phyloP scores from a whole-genome alignment of 2,329 filamentous ascomycete genomes.

The Cladosporium sp. region DNA sequence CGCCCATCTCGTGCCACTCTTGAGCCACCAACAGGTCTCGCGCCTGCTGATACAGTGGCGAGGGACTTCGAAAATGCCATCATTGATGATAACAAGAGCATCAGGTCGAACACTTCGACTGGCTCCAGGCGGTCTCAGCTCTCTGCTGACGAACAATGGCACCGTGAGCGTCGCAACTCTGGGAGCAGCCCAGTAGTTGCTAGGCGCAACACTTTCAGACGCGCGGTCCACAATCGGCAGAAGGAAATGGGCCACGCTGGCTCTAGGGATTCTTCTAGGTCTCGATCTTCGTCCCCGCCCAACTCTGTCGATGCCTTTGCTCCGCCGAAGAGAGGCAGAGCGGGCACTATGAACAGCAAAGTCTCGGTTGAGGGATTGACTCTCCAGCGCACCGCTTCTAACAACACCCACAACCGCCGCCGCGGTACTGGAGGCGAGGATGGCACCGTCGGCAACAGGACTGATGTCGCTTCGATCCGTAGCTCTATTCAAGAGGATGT shows the following conservation, averaged over 20 bases:
- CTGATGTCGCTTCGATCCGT: slow-evolving; percentile 63
- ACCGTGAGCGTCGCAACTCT: slow-evolving; percentile 30
- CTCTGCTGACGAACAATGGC: slow-evolving; percentile 35
- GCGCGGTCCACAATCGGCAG: slow-evolving; percentile 33
- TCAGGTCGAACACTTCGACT: slow-evolving; percentile 48
- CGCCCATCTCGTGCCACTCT: slow-evolving; percentile 49
- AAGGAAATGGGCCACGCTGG: slow-evolving; percentile 22
- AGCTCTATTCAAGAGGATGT: slow-evolving; percentile 83
- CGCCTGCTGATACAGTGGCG: slow-evolving; percentile 46
- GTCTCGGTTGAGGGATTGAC: slow-evolving; percentile 58
- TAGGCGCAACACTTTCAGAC: slow-evolving; percentile 47
- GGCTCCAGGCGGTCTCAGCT: slow-evolving; percentile 30
- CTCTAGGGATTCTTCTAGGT: slow-evolving; percentile 44
- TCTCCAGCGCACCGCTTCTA: slow-evolving; percentile 70
- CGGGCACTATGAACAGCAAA: slow-evolving; percentile 64
- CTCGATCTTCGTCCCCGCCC: slow-evolving; percentile 78
- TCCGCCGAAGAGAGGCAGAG: slow-evolving; percentile 79
- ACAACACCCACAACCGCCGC: slow-evolving; percentile 60
- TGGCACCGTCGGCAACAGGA: slow-evolving; percentile 57
- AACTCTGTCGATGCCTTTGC: slow-evolving; percentile 98
- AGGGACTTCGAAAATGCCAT: slow-evolving; percentile 88
- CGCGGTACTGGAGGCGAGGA: slow-evolving; percentile 61
- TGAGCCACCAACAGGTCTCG: slow-evolving; percentile 43
- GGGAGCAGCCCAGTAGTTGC: slow-evolving; percentile 39
- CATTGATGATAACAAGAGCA: slow-evolving; percentile 70